Conservation (phyloP, 2,329 filamentous ascomycete genomes). For the Aureobasidium sp. region DNA sequence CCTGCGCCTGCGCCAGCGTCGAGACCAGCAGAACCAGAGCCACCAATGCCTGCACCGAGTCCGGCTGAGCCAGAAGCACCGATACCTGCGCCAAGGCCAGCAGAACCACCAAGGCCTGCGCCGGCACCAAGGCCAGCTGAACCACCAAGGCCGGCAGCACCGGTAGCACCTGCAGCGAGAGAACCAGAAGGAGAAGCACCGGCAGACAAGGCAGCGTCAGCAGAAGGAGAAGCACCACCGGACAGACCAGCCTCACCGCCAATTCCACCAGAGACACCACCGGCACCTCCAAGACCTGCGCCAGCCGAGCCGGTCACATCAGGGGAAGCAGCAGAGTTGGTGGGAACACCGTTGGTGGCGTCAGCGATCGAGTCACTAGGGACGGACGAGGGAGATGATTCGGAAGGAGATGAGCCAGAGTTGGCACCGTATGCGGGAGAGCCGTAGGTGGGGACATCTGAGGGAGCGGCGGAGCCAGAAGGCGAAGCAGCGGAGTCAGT, state of each 20-base stretch:
- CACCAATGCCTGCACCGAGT: not conserved
- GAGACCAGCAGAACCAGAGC: slow-evolving; percentile 17
- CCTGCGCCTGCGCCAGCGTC: slow-evolving; percentile 25
- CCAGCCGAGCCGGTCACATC: slow-evolving; percentile 22
- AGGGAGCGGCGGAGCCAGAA: not conserved
- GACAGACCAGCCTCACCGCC: not conserved
- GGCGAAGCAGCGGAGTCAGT: not conserved
- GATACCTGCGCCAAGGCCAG: slow-evolving; percentile 14
- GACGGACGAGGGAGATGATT: not conserved
- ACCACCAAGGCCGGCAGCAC: slow-evolving; percentile 4
- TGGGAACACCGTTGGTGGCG: slow-evolving; percentile 36
- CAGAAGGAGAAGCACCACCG: not conserved
- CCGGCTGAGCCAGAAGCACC: not conserved
- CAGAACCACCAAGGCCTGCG: not conserved
- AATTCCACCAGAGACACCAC: not conserved
- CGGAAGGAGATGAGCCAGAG: not conserved
- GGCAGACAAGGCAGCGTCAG: not conserved
- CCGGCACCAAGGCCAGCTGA: not conserved
- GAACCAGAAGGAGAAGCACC: not conserved
- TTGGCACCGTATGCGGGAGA: not conserved
- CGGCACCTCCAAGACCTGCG: not conserved
- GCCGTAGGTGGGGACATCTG: not conserved
- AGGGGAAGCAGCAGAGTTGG: slow-evolving; percentile 30
- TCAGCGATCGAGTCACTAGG: slow-evolving; percentile 26
- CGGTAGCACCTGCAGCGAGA: not conserved